Evolutionary conservation across 192 early-diverging fungal genomes (phyloP).

Genomic region (Rhizophlyctis rosea): DNA sequence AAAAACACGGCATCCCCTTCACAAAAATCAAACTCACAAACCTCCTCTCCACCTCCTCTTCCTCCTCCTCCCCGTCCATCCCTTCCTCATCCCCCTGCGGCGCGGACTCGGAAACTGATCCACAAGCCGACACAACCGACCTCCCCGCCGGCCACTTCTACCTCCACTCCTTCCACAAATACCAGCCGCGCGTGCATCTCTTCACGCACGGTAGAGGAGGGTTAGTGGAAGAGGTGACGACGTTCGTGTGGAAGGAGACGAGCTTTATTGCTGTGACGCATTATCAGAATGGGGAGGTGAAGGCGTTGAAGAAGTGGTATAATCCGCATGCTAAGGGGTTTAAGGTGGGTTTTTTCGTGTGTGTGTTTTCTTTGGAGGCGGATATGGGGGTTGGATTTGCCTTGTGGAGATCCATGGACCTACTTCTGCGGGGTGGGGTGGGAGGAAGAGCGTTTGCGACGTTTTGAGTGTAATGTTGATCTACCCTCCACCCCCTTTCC

Average conservation of each 20-base stretch:
- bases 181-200: conserved; percentile 52
- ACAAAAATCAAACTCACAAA: conserved; percentile 54
- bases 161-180: conserved; percentile 43
- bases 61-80: conserved; percentile 1
- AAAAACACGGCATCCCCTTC: conserved; percentile 37
- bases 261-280: conserved; percentile 60
- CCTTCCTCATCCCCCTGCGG: too few species aligned
- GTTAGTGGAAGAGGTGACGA: conserved; percentile 6
- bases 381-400: too few species aligned
- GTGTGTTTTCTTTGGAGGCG: too few species aligned
- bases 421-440: too few species aligned
- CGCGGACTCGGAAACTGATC: too few species aligned
- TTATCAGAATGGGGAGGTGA: conserved; percentile 57
- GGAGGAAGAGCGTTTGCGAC: too few species aligned
- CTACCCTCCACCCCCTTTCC: too few species aligned
- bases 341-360: conserved; percentile 24
- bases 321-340: conserved; percentile 66
- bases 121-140: not conserved
- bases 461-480: too few species aligned
- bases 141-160: conserved; percentile 37
- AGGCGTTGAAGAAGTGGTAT: conserved; percentile 50
- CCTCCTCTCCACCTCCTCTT: not conserved
- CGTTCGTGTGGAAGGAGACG: conserved; percentile 43
- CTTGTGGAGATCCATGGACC: too few species aligned
- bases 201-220: conserved; percentile 21